Evolutionary conservation across 1,139 yeast species (phyloP).

Genomic region (Pneumocystis carinii): DNA sequence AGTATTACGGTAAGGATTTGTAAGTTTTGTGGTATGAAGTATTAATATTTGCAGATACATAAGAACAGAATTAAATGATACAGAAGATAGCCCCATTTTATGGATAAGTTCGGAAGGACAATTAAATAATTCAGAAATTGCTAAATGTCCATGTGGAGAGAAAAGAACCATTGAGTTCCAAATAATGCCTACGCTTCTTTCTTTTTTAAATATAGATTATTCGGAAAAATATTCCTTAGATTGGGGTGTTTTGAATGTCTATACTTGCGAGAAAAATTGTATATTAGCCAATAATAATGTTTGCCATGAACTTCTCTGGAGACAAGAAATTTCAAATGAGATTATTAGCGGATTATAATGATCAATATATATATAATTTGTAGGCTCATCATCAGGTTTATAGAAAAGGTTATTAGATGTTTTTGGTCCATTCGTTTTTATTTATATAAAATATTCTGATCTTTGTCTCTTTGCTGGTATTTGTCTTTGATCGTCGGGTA

Average conservation of each 20-base stretch:
- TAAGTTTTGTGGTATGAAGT: neutral
- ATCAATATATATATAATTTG: neutral
- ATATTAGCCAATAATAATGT: slow-evolving; percentile 2
- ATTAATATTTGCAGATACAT: slow-evolving; percentile 2
- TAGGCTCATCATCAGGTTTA: neutral
- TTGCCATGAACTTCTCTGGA: neutral
- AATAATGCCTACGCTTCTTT: slow-evolving; percentile 9
- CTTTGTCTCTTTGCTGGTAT: slow-evolving; percentile 60
- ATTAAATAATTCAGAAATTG: slow-evolving; percentile 5
- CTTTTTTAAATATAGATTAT: slow-evolving; percentile 7
- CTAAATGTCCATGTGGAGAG: slow-evolving; percentile 7
- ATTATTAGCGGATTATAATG: neutral
- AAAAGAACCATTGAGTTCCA: slow-evolving; percentile 9
- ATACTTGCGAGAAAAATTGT: slow-evolving; percentile 10
- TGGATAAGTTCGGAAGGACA: slow-evolving; percentile 9
- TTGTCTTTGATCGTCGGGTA: slow-evolving; percentile 79
- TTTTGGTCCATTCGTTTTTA: slow-evolving; percentile 8
- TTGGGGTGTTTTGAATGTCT: slow-evolving; percentile 9
- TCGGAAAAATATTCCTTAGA: slow-evolving; percentile 7
- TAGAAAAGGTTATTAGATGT: neutral
- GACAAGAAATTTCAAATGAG: neutral
- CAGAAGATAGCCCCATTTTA: neutral
- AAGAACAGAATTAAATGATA: slow-evolving; percentile 2
- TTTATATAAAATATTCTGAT: slow-evolving; percentile 64
- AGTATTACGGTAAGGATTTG: slow-evolving; percentile 5